Evolutionary conservation across 2,329 filamentous ascomycete species (phyloP).

Genomic region (Exutisphaerella laricina): DNA sequence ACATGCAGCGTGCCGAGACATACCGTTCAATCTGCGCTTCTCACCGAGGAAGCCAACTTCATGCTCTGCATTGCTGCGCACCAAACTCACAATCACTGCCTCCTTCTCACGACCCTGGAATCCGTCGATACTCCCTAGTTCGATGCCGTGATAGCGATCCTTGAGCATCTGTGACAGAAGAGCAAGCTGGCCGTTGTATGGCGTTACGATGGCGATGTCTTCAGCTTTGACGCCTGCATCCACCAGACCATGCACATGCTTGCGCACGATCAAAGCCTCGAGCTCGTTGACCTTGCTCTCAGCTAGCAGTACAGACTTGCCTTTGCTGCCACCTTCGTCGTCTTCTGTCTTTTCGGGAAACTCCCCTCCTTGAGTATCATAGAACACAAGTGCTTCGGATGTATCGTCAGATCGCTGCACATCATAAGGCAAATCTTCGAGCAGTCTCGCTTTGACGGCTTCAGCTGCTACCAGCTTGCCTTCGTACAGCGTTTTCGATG

Average conservation of each 20-base stretch:
- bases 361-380: slow-evolving; percentile 93
- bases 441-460: slow-evolving; percentile 65
- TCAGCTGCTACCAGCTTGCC: slow-evolving; percentile 75
- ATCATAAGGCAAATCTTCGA: slow-evolving; percentile 71
- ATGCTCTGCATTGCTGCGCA: slow-evolving; percentile 77
- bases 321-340: slow-evolving; percentile 53
- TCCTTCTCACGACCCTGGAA: slow-evolving; percentile 98
- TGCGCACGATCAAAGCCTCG: slow-evolving; percentile 74
- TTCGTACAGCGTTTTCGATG: slow-evolving; percentile 83
- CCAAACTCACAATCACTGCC: slow-evolving; percentile 86
- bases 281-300: slow-evolving; percentile 89
- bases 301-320: slow-evolving; percentile 52
- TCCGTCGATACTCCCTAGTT: slow-evolving; percentile 93
- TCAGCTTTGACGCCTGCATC: slow-evolving; percentile 70
- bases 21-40: slow-evolving; percentile 87
- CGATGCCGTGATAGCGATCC: slow-evolving; percentile 74
- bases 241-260: slow-evolving; percentile 72
- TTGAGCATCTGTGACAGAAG: slow-evolving; percentile 71
- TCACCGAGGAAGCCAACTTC: slow-evolving; percentile 93
- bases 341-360: slow-evolving; percentile 66
- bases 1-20: slow-evolving; percentile 30
- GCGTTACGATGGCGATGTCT: slow-evolving; percentile 90
- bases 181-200: slow-evolving; percentile 90
- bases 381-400: slow-evolving; percentile 80
- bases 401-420: slow-evolving; percentile 82